Conservation (phyloP, 495 filamentous ascomycete species). For the Xylaria bambusicola region DNA sequence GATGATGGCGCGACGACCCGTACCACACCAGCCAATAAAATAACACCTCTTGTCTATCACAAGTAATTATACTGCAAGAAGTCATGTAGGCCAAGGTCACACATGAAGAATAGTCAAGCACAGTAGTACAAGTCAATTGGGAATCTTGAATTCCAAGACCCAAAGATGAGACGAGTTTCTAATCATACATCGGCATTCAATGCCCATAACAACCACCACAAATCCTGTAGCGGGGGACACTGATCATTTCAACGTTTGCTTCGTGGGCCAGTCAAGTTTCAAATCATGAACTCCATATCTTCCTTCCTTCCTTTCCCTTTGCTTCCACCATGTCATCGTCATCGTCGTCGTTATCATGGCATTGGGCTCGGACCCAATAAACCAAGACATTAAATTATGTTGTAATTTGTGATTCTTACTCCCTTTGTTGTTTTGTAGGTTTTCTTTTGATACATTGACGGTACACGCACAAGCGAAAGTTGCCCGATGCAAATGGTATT, state of each 20-base stretch:
- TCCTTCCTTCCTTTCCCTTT: background rate
- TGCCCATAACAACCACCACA: background rate
- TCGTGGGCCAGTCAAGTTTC: constrained; percentile 9
- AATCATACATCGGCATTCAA: constrained; percentile 15
- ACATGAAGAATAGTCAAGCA: background rate
- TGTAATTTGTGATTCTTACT: constrained; percentile 4
- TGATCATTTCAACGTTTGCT: background rate
- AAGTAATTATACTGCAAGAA: background rate
- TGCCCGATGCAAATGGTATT: background rate
- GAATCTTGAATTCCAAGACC: background rate
- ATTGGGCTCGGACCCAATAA: background rate
- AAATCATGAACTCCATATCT: background rate
- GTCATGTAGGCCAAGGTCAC: background rate
- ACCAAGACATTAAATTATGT: constrained; percentile 10
- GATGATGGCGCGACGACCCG: too few relatives aligned
- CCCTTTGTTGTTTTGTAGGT: constrained; percentile 3
- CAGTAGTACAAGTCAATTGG: constrained; percentile 7
- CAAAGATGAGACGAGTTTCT: background rate
- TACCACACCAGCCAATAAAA: too few relatives aligned
- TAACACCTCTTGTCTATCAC: too few relatives aligned
- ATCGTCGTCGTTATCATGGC: background rate
- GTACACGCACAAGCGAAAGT: constrained; percentile 18
- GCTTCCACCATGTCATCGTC: background rate
- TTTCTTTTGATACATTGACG: constrained; percentile 10
- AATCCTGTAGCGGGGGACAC: background rate